Evolutionary conservation across 495 filamentous ascomycete genomes (phyloP).

Genomic region (Neurospora sp.): DNA sequence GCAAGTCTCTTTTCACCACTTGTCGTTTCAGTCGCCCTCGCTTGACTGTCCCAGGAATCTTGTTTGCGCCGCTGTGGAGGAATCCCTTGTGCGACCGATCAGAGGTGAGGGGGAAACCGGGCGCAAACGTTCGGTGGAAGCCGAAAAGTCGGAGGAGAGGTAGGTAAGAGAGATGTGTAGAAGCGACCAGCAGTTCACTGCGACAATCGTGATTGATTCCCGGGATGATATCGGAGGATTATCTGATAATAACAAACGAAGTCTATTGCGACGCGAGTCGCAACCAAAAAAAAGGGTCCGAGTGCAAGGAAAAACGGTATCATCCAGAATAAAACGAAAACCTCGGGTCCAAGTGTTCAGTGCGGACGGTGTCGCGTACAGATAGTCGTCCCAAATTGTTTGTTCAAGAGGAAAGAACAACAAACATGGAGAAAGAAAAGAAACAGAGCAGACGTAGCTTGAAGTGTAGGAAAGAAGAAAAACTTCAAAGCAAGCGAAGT

Average conservation of each 20-base stretch:
- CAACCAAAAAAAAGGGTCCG: background rate
- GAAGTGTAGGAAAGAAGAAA: background rate
- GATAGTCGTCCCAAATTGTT: background rate
- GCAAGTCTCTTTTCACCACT: background rate
- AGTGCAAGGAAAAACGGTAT: background rate
- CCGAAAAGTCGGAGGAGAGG: background rate
- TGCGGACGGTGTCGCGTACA: background rate
- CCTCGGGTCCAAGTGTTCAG: background rate
- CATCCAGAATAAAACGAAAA: background rate
- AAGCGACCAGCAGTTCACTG: background rate
- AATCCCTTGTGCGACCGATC: background rate
- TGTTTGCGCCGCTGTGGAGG: background rate
- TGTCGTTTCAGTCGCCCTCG: background rate
- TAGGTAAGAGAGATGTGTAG: background rate
- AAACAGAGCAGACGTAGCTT: background rate
- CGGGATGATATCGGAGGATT: background rate
- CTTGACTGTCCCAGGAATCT: background rate
- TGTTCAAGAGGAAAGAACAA: background rate
- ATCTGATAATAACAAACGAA: background rate
- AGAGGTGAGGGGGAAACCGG: background rate
- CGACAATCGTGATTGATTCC: background rate
- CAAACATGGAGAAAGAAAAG: background rate
- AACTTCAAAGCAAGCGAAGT: background rate
- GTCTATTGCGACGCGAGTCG: background rate
- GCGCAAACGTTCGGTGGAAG: background rate